Evolutionary conservation across 345 rosid species (phyloP), one percentile per base, ranked within the genome.

Genomic region (Orychophragmus violaceus): DNA sequence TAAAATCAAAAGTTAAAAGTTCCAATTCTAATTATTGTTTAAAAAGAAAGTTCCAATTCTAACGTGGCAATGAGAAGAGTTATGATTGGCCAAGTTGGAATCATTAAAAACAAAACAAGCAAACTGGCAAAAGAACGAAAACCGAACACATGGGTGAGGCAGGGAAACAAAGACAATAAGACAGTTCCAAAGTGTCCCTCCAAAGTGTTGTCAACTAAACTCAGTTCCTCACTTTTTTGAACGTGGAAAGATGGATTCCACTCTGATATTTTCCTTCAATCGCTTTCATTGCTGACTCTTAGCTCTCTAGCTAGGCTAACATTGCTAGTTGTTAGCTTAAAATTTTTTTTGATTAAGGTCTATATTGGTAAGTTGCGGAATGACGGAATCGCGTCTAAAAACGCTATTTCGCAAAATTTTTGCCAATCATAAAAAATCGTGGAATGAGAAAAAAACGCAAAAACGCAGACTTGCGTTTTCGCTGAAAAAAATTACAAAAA

Each of bases 191-290:
- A n/a, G n/a, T n/a, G n/a, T n/a, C n/a, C n/a, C n/a, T n/a, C n/a
- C n/a, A n/a, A n/a, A 74, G 72, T 33, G 51, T 74, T 74, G 77
- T 66, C 77, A 74, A 73, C 62, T 52, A 60, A 68, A 74, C 72
- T 74, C 73, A 73, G n/a, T n/a, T n/a, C n/a, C n/a, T n/a, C n/a
- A n/a, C n/a, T n/a, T n/a, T n/a, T 59, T 16, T 50, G 50, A 59
- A 66, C 72, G 62, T 73, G 72, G 10, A 73, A 72, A 66, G 67
- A 66, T 66, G 62, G 65, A 59, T 9, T 73, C 77, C 67, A 73
- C 67, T 59, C 46, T 59, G 39, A 32, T 35, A 27, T 55, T 71
- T 63, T 59, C 35, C 24, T 64, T 64, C 76, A 22, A 42, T 66
- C 57, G 39, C 41, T 66, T 39, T 73, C 77, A 66, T 21, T 65